Conservation (phyloP, 805 yeast species). For the Wickerhamiella sorbophila region DNA sequence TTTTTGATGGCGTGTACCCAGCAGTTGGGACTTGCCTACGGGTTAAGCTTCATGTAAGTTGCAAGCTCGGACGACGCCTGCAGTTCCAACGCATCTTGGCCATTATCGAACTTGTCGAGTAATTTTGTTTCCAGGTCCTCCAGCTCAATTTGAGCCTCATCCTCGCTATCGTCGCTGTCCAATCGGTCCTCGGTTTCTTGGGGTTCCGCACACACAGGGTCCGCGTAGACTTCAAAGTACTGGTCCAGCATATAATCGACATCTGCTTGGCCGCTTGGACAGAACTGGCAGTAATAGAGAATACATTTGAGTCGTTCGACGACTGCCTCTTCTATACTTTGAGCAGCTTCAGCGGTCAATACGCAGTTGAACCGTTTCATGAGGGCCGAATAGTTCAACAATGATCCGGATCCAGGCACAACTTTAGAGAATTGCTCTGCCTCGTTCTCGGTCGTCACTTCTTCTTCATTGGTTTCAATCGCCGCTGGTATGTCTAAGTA, state of each 20-base stretch:
- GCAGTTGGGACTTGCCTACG: too few relatives aligned
- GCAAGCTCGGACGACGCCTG: too few relatives aligned
- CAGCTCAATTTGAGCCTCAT: too few relatives aligned
- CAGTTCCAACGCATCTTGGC: too few relatives aligned
- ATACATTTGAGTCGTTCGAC: neutral
- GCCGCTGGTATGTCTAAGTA: constrained; percentile 14
- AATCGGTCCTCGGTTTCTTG: too few relatives aligned
- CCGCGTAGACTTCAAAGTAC: neutral
- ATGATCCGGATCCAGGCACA: neutral
- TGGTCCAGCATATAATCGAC: neutral
- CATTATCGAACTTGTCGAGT: too few relatives aligned
- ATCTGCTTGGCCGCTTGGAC: neutral
- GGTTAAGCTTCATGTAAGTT: too few relatives aligned
- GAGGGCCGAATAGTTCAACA: neutral
- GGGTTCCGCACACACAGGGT: too few relatives aligned
- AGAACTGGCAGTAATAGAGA: neutral
- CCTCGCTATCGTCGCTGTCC: too few relatives aligned
- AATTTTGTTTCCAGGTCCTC: too few relatives aligned
- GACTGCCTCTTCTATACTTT: neutral
- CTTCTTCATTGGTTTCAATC: constrained; percentile 7
- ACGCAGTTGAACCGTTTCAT: neutral
- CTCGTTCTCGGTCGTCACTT: neutral
- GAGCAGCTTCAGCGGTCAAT: neutral
- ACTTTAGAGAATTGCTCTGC: neutral
- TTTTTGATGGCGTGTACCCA: too few relatives aligned